Base-by-base conservation (phyloP, 192 early-diverging fungal genomes). In the Backusella tuberculispora region DNA sequence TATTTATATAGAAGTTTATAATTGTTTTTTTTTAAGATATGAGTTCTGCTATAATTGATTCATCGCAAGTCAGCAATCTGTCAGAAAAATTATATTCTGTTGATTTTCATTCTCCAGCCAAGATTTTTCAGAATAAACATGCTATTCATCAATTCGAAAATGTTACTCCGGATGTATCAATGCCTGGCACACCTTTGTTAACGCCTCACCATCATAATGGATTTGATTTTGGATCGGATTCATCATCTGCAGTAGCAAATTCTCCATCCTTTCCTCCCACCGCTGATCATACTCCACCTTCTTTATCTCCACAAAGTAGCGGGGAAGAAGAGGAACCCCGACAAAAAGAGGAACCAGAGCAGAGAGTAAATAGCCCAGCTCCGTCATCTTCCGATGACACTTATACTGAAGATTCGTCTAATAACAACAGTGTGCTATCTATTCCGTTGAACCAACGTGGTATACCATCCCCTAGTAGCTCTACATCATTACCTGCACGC, bases 21-120 rank as follows among this genome's bases (percentile, higher is more conserved):
- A 24, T 26, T 12, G 53, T 14, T 60, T 60, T 60, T 60, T 60
- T 26, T 34, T 60, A 60, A 60, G 53, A 60, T 7, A 47, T 45
- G 14, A 42, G 53, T 21, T 60, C 53, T 60, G 53, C 24, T 29
- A 47, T 69, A 45, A 37, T 69, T 29, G 68, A 69, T 26, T 69
- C 68, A 24, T 24, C 19, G 10, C 53, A 60, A 45, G 48, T 63
- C 15, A 76, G 71, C 41, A 63, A 71, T 66, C 37, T 80, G 10
- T 46, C 65, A 43, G 69, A 76, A 10, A 66, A 70, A 40, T 29
- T 80, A 24, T 43, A 76, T 4, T 65, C 64, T n/a, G 72, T 80
- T 29, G 67, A 80, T 44, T 80, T 80, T 63, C 45, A 73, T 44
- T 60, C 79, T 24, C 79, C 79, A 38, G 71, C 79, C 37, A 80